Evolutionary conservation across 2,329 filamentous ascomycete species (phyloP).

Genomic region (Xylariaceae sp.): DNA sequence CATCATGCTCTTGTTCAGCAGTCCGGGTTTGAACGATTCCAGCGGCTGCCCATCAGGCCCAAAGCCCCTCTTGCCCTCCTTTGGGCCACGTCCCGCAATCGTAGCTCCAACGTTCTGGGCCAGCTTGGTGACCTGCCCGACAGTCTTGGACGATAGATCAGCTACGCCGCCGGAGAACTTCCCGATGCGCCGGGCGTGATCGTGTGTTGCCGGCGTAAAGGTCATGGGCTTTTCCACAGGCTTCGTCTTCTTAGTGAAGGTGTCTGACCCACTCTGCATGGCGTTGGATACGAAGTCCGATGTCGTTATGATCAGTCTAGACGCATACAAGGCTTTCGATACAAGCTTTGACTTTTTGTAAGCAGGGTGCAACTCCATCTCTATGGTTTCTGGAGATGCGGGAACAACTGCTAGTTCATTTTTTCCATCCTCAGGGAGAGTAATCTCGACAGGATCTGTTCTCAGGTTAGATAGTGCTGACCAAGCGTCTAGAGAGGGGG

Average conservation of each 20-base stretch:
- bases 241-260: conserved; percentile 78
- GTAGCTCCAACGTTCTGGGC: conserved; percentile 89
- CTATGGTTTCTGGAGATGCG: conserved; percentile 70
- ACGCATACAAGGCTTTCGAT: conserved; percentile 83
- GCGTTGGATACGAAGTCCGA: conserved; percentile 78
- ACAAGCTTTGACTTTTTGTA: conserved; percentile 88
- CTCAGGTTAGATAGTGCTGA: conserved; percentile 11
- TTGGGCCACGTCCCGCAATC: conserved; percentile 63
- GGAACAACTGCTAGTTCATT: conserved; percentile 68
- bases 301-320: conserved; percentile 87
- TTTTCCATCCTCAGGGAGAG: conserved; percentile 70
- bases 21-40: conserved; percentile 77
- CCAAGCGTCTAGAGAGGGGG: conserved; percentile 18
- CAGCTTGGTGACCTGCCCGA: conserved; percentile 79
- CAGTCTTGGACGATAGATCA: conserved; percentile 79
- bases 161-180: conserved; percentile 81
- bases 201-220: conserved; percentile 83
- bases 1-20: conserved; percentile 95
- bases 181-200: conserved; percentile 85
- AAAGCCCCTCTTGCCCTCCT: conserved; percentile 60
- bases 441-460: conserved; percentile 77
- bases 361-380: conserved; percentile 82
- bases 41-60: conserved; percentile 71
- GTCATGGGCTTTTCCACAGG: conserved; percentile 80
- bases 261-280: conserved; percentile 76